phyloP scores from a whole-genome alignment of 805 yeast genomes.

The Wickerhamomyces bisporus region DNA sequence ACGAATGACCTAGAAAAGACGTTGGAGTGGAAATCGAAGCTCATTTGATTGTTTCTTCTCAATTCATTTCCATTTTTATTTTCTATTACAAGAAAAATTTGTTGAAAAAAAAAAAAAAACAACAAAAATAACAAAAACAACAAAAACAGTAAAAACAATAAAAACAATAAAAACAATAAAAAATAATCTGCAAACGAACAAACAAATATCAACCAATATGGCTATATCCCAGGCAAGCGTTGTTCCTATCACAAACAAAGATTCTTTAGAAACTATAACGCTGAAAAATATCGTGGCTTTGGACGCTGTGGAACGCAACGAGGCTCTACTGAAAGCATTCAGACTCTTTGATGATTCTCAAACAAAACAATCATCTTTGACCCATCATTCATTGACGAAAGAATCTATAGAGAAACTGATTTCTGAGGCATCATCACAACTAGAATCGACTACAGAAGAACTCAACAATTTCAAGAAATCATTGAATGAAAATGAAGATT shows the following conservation, averaged over 20 bases:
- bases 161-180: not conserved
- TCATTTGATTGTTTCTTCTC: too few species aligned
- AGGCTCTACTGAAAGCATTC: slow-evolving; percentile 16
- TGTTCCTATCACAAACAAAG: slow-evolving; percentile 12
- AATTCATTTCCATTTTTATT: not conserved
- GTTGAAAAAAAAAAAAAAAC: not conserved
- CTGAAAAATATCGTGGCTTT: slow-evolving; percentile 23
- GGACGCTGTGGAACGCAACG: slow-evolving; percentile 22
- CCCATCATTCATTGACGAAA: slow-evolving; percentile 3
- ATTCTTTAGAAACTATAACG: slow-evolving; percentile 19
- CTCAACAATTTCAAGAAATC: slow-evolving; percentile 7
- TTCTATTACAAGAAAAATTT: not conserved
- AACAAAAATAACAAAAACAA: not conserved
- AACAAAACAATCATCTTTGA: not conserved
- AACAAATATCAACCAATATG: slow-evolving; percentile 9
- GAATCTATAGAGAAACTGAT: slow-evolving; percentile 8
- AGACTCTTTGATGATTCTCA: slow-evolving; percentile 17
- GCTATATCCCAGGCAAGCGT: slow-evolving; percentile 17
- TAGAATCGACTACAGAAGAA: slow-evolving; percentile 4
- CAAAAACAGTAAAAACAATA: not conserved
- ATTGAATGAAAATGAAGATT: not conserved
- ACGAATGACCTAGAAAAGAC: slow-evolving; percentile 16
- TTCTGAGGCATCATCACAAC: slow-evolving; percentile 7
- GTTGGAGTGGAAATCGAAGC: slow-evolving; percentile 10
- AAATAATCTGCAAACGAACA: not conserved